Evolutionary conservation across 371 early-diverging fungal species (phyloP), one percentile per base, ranked within the genome.

Genomic region (Mucor plumbeus): DNA sequence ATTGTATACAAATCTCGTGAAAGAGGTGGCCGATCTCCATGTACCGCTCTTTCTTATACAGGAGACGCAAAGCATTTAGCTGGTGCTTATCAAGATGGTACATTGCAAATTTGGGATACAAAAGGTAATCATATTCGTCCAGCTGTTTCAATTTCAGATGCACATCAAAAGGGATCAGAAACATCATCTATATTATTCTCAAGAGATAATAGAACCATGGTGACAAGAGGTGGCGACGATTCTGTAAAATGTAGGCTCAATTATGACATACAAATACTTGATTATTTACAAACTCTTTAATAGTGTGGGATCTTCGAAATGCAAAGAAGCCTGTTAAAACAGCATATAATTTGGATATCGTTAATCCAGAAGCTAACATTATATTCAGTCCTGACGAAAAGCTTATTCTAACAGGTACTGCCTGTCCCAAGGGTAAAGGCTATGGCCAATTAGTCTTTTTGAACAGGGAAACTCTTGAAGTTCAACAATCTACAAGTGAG

Each of bases 241-340:
- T 90, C 94, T 3, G 91, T 97, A 33, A 97, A 96, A 85, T 69
- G 90, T 89, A 81, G 48, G 80, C 54, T 26, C 26, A 26, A 26
- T 26, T 26, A 1, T 26, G 26, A 26, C 26, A 3, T 26, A 26
- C 0, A n/a, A 1, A 10, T 14, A 5, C 13, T 38, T 4, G 17
- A 4, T 17, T 36, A 2, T 36, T 21, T 6, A 13, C 13, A 41
- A 48, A 59, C 10, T 11, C 15, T n/a, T 19, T 21, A 34, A 33
- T 75, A 90, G 90, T 97, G 15, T 98, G 96, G 96, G 98, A 98
- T 70, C 68, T 93, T 15, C 85, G 98, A 59, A 89, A 90, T 21
- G 76, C 92, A 65, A 87, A 80, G 58, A 79, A 80, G 19, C 90
- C 96, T 0, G 74, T 96, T 1, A 77, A 84, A 0, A 72, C 75